phyloP scores from a whole-genome alignment of 257 asterid species.

The Eucommia ulmoides region DNA sequence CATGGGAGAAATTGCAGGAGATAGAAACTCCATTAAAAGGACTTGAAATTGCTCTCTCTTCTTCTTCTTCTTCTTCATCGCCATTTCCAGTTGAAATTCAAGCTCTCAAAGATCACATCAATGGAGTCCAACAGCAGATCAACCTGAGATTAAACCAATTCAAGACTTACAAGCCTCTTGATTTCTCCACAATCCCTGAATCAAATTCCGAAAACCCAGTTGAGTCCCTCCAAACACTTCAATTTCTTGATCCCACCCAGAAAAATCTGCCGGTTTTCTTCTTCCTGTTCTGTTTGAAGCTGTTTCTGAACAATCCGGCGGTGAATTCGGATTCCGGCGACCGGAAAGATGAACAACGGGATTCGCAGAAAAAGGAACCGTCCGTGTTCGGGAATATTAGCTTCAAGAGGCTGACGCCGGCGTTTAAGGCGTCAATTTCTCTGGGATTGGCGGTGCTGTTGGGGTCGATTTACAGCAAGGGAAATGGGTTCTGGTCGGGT shows the following conservation, averaged over 20 bases:
- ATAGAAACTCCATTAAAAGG: constrained; percentile 58
- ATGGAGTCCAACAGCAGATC: constrained; percentile 21
- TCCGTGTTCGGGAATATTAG: constrained; percentile 9
- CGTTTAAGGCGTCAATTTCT: constrained; percentile 58
- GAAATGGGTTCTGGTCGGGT: constrained; percentile 68
- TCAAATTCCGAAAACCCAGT: constrained; percentile 18
- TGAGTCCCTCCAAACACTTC: constrained; percentile 42
- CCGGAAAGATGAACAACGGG: constrained; percentile 9
- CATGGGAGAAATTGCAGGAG: constrained; percentile 29
- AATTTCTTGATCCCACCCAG: constrained; percentile 13
- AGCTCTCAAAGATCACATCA: constrained; percentile 24
- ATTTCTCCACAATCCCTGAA: constrained; percentile 34
- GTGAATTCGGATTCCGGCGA: neutral
- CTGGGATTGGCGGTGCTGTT: constrained; percentile 52
- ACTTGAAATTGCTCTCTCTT: constrained; percentile 50
- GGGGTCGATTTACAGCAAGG: constrained; percentile 58
- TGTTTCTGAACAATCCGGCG: constrained; percentile 32
- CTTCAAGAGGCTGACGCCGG: constrained; percentile 40
- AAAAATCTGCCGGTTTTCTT: constrained; percentile 44
- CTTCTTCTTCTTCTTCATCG: constrained; percentile 28
- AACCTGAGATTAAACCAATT: constrained; percentile 18
- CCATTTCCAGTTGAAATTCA: constrained; percentile 11
- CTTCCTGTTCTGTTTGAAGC: constrained; percentile 60
- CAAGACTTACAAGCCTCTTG: constrained; percentile 19
- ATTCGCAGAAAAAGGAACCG: constrained; percentile 9